phyloP scores from a whole-genome alignment of 108 stramenopile genomes.

The Nitzschia inconspicua region DNA sequence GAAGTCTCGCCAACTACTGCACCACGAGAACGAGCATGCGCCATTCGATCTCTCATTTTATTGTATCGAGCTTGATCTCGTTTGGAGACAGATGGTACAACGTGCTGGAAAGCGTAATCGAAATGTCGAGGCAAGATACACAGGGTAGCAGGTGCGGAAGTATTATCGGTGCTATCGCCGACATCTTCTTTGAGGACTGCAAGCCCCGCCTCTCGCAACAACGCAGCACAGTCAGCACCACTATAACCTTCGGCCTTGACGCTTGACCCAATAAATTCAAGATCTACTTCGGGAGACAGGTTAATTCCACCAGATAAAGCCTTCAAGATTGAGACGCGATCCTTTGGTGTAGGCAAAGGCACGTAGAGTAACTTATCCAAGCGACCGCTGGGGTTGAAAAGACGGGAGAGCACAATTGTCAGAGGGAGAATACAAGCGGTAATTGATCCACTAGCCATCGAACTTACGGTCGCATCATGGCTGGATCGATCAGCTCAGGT shows the following conservation, averaged over 20 bases:
- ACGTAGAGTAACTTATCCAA: slow-evolving; percentile 93
- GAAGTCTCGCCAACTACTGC: slow-evolving; percentile 23
- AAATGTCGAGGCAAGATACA: slow-evolving; percentile 68
- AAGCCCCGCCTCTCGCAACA: slow-evolving; percentile 87
- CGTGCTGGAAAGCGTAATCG: slow-evolving; percentile 80
- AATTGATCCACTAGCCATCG: background rate
- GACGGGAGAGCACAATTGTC: background rate
- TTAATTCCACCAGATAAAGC: slow-evolving; percentile 62
- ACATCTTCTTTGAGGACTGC: slow-evolving; percentile 73
- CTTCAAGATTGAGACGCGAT: slow-evolving; percentile 79
- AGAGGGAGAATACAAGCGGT: background rate
- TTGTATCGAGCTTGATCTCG: slow-evolving; percentile 83
- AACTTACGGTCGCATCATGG: slow-evolving; percentile 89
- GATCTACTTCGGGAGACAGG: slow-evolving; percentile 62
- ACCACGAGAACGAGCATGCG: slow-evolving; percentile 66
- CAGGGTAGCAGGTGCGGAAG: slow-evolving; percentile 14
- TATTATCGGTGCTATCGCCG: background rate
- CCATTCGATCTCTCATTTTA: slow-evolving; percentile 79
- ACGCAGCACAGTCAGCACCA: slow-evolving; percentile 87
- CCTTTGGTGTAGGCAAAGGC: slow-evolving; percentile 84
- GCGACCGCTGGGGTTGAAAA: slow-evolving; percentile 68
- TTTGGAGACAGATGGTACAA: slow-evolving; percentile 81
- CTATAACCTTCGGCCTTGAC: slow-evolving; percentile 78
- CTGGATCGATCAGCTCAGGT: slow-evolving; percentile 93
- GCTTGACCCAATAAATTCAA: slow-evolving; percentile 64